Conservation (phyloP, 2,329 filamentous ascomycete species). For the Tolypocladium capitatum region DNA sequence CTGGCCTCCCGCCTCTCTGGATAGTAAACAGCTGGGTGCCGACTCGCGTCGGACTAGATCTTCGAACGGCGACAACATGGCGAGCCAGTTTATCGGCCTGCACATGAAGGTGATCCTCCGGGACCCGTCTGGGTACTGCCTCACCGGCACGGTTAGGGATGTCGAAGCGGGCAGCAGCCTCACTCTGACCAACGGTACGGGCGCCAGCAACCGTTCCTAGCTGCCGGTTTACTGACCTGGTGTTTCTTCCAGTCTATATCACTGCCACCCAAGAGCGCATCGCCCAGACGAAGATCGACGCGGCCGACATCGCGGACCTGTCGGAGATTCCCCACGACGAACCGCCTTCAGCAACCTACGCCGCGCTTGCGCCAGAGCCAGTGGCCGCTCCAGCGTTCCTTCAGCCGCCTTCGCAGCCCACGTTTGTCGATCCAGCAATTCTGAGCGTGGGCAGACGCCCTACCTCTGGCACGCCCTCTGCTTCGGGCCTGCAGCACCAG, state of each 20-base stretch:
- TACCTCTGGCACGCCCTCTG: slow-evolving; percentile 13
- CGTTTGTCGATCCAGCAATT: slow-evolving; percentile 73
- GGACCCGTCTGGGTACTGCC: slow-evolving; percentile 46
- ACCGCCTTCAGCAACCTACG: slow-evolving; percentile 13
- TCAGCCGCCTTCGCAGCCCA: slow-evolving; percentile 18
- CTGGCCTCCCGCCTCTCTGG: neutral
- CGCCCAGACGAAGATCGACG: slow-evolving; percentile 30
- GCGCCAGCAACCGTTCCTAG: neutral
- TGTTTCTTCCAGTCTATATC: slow-evolving; percentile 21
- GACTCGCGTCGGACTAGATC: neutral
- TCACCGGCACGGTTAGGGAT: slow-evolving; percentile 58
- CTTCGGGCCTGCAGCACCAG: slow-evolving; percentile 5
- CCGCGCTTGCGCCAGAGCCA: slow-evolving; percentile 12
- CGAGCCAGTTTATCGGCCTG: slow-evolving; percentile 60
- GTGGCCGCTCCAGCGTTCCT: slow-evolving; percentile 12
- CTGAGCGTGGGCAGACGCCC: slow-evolving; percentile 48
- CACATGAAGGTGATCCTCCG: slow-evolving; percentile 62
- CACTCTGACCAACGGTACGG: slow-evolving; percentile 57
- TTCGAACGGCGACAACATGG: slow-evolving; percentile 18
- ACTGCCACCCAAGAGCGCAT: slow-evolving; percentile 28
- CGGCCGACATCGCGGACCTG: slow-evolving; percentile 31
- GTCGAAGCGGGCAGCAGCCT: slow-evolving; percentile 55
- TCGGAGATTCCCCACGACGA: slow-evolving; percentile 22
- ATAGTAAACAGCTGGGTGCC: neutral
- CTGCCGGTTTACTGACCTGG: neutral